phyloP scores from a whole-genome alignment of 257 asterid genomes.

The Nicotiana undulata region DNA sequence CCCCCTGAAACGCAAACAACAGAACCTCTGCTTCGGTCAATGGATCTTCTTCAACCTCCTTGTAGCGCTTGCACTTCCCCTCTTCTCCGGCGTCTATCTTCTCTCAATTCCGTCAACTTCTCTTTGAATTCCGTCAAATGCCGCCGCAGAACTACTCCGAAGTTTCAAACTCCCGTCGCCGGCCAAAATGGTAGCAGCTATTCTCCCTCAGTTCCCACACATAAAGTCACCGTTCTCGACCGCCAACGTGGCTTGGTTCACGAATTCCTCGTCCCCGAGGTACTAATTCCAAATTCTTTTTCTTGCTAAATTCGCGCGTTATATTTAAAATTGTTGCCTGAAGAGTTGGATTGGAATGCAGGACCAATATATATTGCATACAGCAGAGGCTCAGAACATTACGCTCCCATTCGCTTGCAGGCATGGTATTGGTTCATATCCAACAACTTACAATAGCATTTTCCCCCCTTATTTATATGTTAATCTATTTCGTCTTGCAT shows the following conservation, averaged over 20 bases:
- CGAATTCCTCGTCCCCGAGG: conserved; percentile 36
- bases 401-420: conserved; percentile 91
- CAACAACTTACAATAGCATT: neutral
- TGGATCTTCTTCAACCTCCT: conserved; percentile 23
- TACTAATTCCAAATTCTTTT: neutral
- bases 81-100: neutral
- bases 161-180: conserved; percentile 17
- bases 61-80: conserved; percentile 12
- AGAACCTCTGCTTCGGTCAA: neutral
- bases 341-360: conserved; percentile 23
- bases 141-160: conserved; percentile 6
- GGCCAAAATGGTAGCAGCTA: conserved; percentile 13
- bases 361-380: conserved; percentile 92
- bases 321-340: neutral
- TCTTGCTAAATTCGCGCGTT: neutral
- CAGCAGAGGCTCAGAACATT: conserved; percentile 84
- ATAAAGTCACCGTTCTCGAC: conserved; percentile 34
- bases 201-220: conserved; percentile 21
- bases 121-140: neutral
- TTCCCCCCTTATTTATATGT: neutral
- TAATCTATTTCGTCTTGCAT: neutral
- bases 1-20: neutral
- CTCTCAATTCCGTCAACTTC: conserved; percentile 1
- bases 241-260: conserved; percentile 26
- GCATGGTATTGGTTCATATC: conserved; percentile 61